A percentile compares a stretch with the other conserved stretches of the same genome.
Evolutionary conservation across 179 eudicot genomes (phyloP).

Genomic region (Nepenthes alata): DNA sequence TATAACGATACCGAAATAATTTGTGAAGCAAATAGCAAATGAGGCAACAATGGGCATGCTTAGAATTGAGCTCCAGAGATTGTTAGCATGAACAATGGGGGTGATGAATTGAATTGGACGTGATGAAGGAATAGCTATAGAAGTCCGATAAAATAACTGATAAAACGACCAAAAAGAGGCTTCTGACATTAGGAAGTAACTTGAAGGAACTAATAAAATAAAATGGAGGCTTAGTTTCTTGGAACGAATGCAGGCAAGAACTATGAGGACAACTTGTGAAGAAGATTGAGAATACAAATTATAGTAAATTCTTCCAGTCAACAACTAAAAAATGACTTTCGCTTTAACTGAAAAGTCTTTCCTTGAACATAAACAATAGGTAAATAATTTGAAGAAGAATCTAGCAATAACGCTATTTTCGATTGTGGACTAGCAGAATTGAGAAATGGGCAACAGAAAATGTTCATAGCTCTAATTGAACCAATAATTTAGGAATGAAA

Average conservation of each 20-base stretch:
- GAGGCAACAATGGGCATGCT: too few relatives aligned
- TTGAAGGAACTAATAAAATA: neutral
- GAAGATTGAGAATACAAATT: too few relatives aligned
- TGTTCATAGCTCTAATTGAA: constrained; percentile 2
- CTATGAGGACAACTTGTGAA: too few relatives aligned
- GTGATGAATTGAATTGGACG: neutral
- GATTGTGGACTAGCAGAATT: constrained; percentile 5
- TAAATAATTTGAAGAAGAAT: neutral
- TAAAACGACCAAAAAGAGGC: neutral
- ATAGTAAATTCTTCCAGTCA: too few relatives aligned
- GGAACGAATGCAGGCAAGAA: too few relatives aligned
- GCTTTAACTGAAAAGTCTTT: neutral
- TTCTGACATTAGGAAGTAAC: neutral
- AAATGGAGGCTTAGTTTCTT: neutral
- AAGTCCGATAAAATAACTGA: neutral
- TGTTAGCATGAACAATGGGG: neutral
- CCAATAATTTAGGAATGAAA: constrained; percentile 4
- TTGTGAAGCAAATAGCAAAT: too few relatives aligned
- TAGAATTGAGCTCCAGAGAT: too few relatives aligned
- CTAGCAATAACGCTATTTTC: neutral
- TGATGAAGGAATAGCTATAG: neutral
- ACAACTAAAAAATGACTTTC: neutral
- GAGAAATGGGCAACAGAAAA: constrained; percentile 6
- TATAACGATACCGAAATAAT: too few relatives aligned
- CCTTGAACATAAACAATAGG: neutral